A percentile compares a stretch with the other conserved stretches of the same genome.
Conservation (phyloP, 2,329 filamentous ascomycete species). For the Trichoderma atroviride region DNA sequence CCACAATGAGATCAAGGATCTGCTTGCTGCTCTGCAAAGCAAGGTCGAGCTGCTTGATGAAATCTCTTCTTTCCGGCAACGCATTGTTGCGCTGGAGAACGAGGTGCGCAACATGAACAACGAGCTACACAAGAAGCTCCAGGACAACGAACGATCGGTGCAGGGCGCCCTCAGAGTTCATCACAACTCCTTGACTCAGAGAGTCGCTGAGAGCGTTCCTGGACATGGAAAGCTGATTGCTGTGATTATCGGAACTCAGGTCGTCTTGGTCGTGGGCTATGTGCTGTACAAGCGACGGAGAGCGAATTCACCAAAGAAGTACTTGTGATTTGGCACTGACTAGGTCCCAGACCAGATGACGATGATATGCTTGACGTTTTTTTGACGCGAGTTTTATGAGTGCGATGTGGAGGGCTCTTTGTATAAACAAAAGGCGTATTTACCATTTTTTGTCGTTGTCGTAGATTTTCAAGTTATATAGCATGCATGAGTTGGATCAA, state of each 20-base stretch:
- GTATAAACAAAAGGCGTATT: slow-evolving; percentile 13
- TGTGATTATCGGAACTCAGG: slow-evolving; percentile 73
- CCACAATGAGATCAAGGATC: slow-evolving; percentile 56
- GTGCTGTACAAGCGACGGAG: slow-evolving; percentile 79
- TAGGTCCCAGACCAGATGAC: not conserved
- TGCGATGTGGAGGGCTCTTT: not conserved
- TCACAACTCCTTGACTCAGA: slow-evolving; percentile 52
- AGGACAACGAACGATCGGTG: slow-evolving; percentile 55
- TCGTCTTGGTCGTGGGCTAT: slow-evolving; percentile 69
- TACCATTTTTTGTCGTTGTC: not conserved
- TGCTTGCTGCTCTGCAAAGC: slow-evolving; percentile 51
- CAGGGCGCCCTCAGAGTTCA: slow-evolving; percentile 56
- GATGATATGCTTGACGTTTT: not conserved
- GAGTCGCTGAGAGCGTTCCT: slow-evolving; percentile 52
- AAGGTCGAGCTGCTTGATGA: slow-evolving; percentile 52
- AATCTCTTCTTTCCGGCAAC: slow-evolving; percentile 47
- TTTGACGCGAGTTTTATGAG: slow-evolving; percentile 28
- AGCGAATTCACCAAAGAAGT: slow-evolving; percentile 84
- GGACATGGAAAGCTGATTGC: slow-evolving; percentile 62
- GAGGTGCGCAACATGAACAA: slow-evolving; percentile 61
- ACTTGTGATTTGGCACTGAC: slow-evolving; percentile 55
- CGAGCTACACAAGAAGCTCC: slow-evolving; percentile 55
- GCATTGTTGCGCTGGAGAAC: slow-evolving; percentile 57
- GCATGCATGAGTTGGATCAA: slow-evolving; percentile 21
- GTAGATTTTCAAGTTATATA: not conserved